Base-by-base conservation (phyloP, 106 monocot species). In the Vanilla planifolia region DNA sequence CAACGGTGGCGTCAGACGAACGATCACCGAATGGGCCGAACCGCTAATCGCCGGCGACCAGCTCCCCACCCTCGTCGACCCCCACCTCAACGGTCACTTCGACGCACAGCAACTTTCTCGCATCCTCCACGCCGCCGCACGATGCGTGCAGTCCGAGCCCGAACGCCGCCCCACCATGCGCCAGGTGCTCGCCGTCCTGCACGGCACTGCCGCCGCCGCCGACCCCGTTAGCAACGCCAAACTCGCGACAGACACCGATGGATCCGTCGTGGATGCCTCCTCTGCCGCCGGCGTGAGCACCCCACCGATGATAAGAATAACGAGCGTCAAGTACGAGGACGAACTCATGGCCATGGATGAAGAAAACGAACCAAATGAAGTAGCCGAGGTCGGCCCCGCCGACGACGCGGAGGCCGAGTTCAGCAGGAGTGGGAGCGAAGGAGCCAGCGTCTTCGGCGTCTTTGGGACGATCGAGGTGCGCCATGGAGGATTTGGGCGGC, bases 1-100 rank as follows among this genome's bases (percentile, higher is more conserved):
- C 13, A 55, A 64, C 15, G 60, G 63, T 6, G 73, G 59, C 5
- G 6, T 62, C 7, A 77, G 70, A 53, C 57, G 73, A 61, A 70
- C 73, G 20, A 66, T 77, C 57, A 73, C 69, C 15, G 82, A 82
- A 43, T 82, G 82, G 82, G 77, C 69, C 3, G 77, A 77, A 27
- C 77, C 82, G 29, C 37, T 82, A 45, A 73, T 70, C 33, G 33
- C 60, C 27, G n/a, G 34, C 16, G 73, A 61, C 16, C 50, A 61
- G 1, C 33, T 82, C 44, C 41, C 32, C n/a, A 68, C 65, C 27
- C 52, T 82, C 4, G 73, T 73, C 21, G 77, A 82, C 56, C 73
- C 72, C 8, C 33, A 21, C n/a, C 57, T 57, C 19, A 16, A 21
- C 2, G 57, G 35, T 15, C 2, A 57, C 0, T 57, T 34, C 57